Percentiles rank a stretch among this genome's conserved stretches.
These are phyloP conservation scores for Nakazawaea wickerhamii DNA, from an alignment of 805 yeast species.

Conservation along the genomic window DNA sequence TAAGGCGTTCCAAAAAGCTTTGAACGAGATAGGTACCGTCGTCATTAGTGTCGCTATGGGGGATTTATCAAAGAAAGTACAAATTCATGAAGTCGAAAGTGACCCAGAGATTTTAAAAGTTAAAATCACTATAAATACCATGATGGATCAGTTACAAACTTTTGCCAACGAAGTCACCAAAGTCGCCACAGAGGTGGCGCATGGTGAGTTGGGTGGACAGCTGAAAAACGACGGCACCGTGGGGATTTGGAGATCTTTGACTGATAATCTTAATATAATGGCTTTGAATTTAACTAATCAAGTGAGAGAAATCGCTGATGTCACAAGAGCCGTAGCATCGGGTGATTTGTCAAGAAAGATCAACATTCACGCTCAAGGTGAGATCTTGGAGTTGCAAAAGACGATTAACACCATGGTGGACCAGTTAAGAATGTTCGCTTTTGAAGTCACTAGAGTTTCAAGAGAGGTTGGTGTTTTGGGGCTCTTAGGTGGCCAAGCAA, in stretches of 20 bases:
- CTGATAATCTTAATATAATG: constrained; percentile 84
- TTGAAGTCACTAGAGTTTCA: constrained; percentile 82
- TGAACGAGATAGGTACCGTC: constrained; percentile 78
- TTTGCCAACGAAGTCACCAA: constrained; percentile 79
- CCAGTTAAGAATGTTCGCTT: constrained; percentile 75
- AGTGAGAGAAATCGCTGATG: constrained; percentile 85
- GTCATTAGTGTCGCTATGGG: constrained; percentile 89
- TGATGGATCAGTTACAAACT: constrained; percentile 84
- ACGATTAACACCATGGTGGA: constrained; percentile 89
- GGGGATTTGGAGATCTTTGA: constrained; percentile 82
- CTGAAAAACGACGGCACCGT: constrained; percentile 80
- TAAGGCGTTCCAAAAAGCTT: constrained; percentile 64
- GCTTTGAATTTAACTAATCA: constrained; percentile 83
- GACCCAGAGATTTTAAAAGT: constrained; percentile 79
- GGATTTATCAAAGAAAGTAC: constrained; percentile 76
- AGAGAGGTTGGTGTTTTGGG: constrained; percentile 90
- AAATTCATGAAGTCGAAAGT: constrained; percentile 61
- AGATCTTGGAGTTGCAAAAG: constrained; percentile 76
- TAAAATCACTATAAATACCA: constrained; percentile 75
- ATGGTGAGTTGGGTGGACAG: constrained; percentile 87
- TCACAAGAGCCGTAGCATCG: constrained; percentile 80
- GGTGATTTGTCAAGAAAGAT: constrained; percentile 82
- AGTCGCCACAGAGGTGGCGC: constrained; percentile 85
- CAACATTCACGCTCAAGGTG: constrained; percentile 90
- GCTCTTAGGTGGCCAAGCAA: constrained; percentile 83